Evolutionary conservation across 805 yeast genomes (phyloP).

Genomic region (Tetrapisispora taiwanensis): DNA sequence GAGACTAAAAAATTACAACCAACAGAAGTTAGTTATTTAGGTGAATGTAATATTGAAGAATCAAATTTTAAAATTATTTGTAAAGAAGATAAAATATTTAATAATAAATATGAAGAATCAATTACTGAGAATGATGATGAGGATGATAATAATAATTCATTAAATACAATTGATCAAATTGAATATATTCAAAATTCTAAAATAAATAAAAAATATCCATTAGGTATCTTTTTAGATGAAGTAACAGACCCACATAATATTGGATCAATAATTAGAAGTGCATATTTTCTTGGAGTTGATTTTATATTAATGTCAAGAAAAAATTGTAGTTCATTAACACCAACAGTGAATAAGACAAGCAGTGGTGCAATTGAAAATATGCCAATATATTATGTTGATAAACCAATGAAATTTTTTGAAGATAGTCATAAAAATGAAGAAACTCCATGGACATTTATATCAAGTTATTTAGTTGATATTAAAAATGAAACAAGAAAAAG

Average conservation of each 20-base stretch:
- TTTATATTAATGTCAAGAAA: constrained; percentile 59
- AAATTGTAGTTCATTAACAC: constrained; percentile 66
- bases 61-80: constrained; percentile 10
- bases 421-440: constrained; percentile 34
- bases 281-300: constrained; percentile 75
- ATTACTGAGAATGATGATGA: too few relatives aligned
- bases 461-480: constrained; percentile 42
- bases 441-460: constrained; percentile 67
- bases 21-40: constrained; percentile 23
- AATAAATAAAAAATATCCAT: constrained; percentile 36
- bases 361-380: constrained; percentile 77
- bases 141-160: not conserved
- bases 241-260: constrained; percentile 80
- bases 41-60: constrained; percentile 17
- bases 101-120: not conserved
- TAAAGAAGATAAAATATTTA: constrained; percentile 8
- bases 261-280: constrained; percentile 74
- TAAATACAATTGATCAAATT: not conserved
- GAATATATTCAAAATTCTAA: not conserved
- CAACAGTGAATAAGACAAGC: constrained; percentile 69
- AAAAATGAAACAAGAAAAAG: constrained; percentile 26
- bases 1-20: constrained; percentile 41
- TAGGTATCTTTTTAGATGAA: constrained; percentile 70
- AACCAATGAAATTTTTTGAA: constrained; percentile 55
- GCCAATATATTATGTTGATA: constrained; percentile 47